Base-by-base conservation (phyloP, 495 filamentous ascomycete genomes). In the Daldinia childiae region DNA sequence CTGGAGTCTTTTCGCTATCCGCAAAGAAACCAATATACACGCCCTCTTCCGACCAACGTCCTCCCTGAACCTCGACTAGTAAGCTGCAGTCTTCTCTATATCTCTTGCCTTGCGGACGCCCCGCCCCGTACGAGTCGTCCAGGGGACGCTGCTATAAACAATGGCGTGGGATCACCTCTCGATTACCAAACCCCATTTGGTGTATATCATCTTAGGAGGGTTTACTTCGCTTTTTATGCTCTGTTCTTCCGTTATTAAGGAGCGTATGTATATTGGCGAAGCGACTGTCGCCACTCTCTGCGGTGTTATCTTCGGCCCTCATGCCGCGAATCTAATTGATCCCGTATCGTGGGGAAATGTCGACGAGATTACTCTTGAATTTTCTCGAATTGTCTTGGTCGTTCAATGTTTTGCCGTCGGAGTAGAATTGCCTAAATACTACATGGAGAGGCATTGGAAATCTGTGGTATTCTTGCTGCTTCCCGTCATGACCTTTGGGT, bases 391-490 rank as follows among this genome's bases (percentile, higher is more conserved):
- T 72, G 96, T 99, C 66, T 87, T 99, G 36, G 96, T 98, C 61
- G 96, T 99, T 39, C 96, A 99, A 84, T 99, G 96, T 85, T 99
- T 99, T 79, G 96, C 96, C 81, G 93, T 99, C 64, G 96, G 96
- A 26, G 96, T 99, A 84, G 96, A 99, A 81, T 87, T 99, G 86
- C 96, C 96, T 55, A 95, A 95, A 80, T 89, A 88, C 77, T 99
- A 98, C 81, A 98, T 99, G 96, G 95, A 98, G 75, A 90, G 89
- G 67, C 96, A 99, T 79, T 99, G 96, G 96, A 90, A 88, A 76
- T 98, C 95, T 5, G 95, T 99, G 65, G 81, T 90, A 3, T 88
- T 97, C 71, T 81, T 99, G 67, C 86, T 99, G 29, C 82, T 98
- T 29, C 96, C 96, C 5, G 95, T 98, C 77, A 99, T 99, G 96